Evolutionary conservation across 257 asterid genomes (phyloP).

Genomic region (Solanum neorickii): DNA sequence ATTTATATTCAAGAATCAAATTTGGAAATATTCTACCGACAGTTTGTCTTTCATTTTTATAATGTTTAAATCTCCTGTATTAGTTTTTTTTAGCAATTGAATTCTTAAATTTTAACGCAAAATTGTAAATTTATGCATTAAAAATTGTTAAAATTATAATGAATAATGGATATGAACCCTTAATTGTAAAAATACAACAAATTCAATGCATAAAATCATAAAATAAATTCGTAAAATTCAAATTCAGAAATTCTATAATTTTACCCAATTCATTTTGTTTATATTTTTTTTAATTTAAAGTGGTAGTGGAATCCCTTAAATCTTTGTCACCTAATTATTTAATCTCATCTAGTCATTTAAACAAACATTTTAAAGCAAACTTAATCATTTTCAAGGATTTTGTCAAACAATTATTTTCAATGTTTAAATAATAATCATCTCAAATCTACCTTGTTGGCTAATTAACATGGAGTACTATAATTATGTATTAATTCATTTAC

Average conservation of each 20-base stretch:
- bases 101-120: neutral
- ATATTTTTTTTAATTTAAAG: neutral
- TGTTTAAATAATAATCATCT: neutral
- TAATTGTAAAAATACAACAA: neutral
- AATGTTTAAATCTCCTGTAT: neutral
- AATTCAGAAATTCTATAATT: neutral
- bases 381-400: conserved; percentile 5
- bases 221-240: neutral
- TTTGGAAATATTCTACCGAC: neutral
- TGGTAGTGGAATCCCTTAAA: neutral
- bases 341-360: neutral
- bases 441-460: neutral
- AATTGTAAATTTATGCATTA: neutral
- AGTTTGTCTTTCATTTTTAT: neutral
- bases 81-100: neutral
- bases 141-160: neutral
- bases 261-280: no score
- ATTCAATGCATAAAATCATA: neutral
- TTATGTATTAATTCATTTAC: neutral
- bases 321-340: neutral
- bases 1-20: neutral
- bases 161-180: neutral
- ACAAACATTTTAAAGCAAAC: neutral
- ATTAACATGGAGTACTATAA: neutral
- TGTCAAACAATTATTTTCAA: neutral